Conservation (phyloP, 352 stramenopile genomes). For the Plasmopara muralis region DNA sequence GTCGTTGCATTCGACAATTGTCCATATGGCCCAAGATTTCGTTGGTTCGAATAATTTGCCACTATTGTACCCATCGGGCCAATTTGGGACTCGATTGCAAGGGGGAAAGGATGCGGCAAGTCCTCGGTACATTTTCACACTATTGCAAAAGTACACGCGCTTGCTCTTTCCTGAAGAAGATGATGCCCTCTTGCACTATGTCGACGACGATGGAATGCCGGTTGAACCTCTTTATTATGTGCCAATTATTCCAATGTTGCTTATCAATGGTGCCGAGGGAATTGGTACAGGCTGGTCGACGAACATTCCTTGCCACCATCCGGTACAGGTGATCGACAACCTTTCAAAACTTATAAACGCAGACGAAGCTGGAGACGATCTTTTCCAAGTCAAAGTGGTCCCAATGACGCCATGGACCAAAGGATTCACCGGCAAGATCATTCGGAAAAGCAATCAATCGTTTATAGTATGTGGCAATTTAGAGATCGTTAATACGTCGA, state of each 20-base stretch:
- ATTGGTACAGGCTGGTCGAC: slow-evolving; percentile 99
- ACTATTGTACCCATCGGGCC: slow-evolving; percentile 93
- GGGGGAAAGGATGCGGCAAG: slow-evolving; percentile 97
- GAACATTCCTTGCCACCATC: slow-evolving; percentile 93
- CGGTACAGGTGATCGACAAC: slow-evolving; percentile 94
- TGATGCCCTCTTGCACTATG: slow-evolving; percentile 93
- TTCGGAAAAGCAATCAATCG: slow-evolving; percentile 49
- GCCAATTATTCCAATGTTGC: slow-evolving; percentile 92
- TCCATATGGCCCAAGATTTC: slow-evolving; percentile 99
- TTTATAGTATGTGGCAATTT: slow-evolving; percentile 73
- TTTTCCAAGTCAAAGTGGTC: slow-evolving; percentile 26
- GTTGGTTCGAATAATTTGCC: slow-evolving; percentile 98
- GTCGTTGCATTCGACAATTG: slow-evolving; percentile 96
- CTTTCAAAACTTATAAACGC: slow-evolving; percentile 77
- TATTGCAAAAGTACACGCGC: slow-evolving; percentile 93
- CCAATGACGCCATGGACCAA: slow-evolving; percentile 93
- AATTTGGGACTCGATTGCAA: slow-evolving; percentile 98
- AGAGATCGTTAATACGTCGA: slow-evolving; percentile 86
- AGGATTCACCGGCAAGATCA: slow-evolving; percentile 93
- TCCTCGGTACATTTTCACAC: slow-evolving; percentile 99
- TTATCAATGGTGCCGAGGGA: slow-evolving; percentile 98
- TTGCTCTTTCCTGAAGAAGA: slow-evolving; percentile 98
- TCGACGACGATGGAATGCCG: slow-evolving; percentile 96
- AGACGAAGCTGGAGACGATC: slow-evolving; percentile 38
- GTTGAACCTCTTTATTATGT: slow-evolving; percentile 98